Base-by-base conservation (phyloP, 768 basidiomycete species). In the Pleurotus tuber-regium region DNA sequence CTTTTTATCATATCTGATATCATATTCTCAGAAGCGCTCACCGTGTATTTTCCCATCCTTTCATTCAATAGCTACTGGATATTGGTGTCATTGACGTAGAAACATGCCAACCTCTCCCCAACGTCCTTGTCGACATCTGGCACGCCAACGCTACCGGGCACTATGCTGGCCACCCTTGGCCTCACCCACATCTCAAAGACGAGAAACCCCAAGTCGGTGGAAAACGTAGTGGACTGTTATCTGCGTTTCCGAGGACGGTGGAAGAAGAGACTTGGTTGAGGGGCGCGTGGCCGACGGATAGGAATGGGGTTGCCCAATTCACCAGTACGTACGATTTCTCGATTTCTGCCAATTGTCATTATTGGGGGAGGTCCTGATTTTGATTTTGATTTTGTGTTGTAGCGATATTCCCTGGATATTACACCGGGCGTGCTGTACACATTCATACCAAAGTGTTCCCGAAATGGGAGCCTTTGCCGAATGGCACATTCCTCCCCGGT, bases 51-150 rank as follows among this genome's bases (percentile, higher is more conserved):
- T 33, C 54, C 24, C 33, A 23, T 24, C 38, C 25, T 11, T 23
- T 21, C 36, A 33, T 26, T n/a, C n/a, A n/a, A n/a, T 25, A 76
- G 73, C 66, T 79, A 3, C 66, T 82, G 14, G 78, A 82, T 51
- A 79, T 82, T 19, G 79, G 79, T 8, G 79, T 82, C 0, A 79
- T 82, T 19, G 79, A 82, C 48, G 75, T 82, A 0, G 74, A 82
- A 54, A 80, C 79, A 12, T 82, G 79, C 63, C 63, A 73, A 53
- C 79, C 79, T 4, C 66, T 79, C 0, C 77, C 78, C 0, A 77
- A 82, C 48, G 76, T 78, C 28, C 68, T 82, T n/a, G 78, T 82
- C 2, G 79, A 82, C 53, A 76, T 82, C 36, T 82, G 79, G 79
- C 77, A 78, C 55, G 77, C 79, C 3, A 82, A 82, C 54, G 74